Evolutionary conservation across 2,329 filamentous ascomycete species (phyloP).

Genomic region (Fusarium caatingaense): DNA sequence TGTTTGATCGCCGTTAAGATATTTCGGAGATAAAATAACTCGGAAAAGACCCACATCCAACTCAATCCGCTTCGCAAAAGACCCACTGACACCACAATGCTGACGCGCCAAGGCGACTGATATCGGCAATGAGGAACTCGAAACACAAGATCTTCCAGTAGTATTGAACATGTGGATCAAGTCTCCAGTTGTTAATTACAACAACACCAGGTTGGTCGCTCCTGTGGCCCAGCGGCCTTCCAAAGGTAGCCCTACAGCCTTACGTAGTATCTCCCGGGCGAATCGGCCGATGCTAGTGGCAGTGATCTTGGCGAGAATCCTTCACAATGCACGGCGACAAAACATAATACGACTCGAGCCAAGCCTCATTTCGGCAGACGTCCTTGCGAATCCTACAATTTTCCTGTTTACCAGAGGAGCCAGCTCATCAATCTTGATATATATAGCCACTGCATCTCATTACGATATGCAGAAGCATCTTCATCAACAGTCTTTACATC

Average conservation of each 20-base stretch:
- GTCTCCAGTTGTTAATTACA: neutral
- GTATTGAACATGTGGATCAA: neutral
- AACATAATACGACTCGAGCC: neutral
- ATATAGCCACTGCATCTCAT: fast-evolving
- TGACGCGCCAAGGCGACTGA: neutral
- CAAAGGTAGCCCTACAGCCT: neutral
- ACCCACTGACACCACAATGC: neutral
- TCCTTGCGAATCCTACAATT: neutral
- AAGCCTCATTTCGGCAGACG: neutral
- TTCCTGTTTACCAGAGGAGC: neutral
- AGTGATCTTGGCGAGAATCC: neutral
- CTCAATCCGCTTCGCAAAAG: neutral
- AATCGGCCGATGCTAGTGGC: neutral
- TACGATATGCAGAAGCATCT: fast-evolving
- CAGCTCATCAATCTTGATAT: neutral
- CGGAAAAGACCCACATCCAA: neutral
- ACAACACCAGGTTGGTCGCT: neutral
- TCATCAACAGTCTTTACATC: neutral
- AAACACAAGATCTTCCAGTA: neutral
- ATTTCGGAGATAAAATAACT: neutral
- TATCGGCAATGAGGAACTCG: neutral
- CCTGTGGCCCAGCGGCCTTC: neutral
- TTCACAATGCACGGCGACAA: neutral
- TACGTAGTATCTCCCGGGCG: neutral
- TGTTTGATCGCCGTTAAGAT: too few species aligned